Evolutionary conservation across 108 stramenopile genomes (phyloP).

Genomic region (Cyclostephanos tholiformis): DNA sequence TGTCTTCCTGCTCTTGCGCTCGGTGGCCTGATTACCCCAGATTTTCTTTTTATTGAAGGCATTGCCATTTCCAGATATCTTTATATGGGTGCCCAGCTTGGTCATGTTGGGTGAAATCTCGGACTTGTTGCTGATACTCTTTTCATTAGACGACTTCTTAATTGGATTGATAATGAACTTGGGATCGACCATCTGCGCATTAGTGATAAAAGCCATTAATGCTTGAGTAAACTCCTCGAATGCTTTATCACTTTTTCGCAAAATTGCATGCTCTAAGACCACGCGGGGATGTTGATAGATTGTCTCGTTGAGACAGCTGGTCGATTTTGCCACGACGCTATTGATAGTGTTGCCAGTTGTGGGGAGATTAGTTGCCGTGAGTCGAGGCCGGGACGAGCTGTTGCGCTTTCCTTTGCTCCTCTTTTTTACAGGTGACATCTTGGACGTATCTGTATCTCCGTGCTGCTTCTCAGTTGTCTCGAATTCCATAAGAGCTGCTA

Average conservation of each 20-base stretch:
- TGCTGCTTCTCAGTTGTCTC: too few species aligned
- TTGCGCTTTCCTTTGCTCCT: too few species aligned
- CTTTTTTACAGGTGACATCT: too few species aligned
- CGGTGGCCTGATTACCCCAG: not conserved
- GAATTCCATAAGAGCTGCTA: too few species aligned
- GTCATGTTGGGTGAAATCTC: not conserved
- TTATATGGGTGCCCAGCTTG: not conserved
- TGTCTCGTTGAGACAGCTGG: too few species aligned
- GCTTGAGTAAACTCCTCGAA: not conserved
- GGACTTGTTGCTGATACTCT: not conserved
- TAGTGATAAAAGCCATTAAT: not conserved
- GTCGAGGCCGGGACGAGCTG: too few species aligned
- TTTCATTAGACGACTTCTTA: not conserved
- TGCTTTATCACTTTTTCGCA: not conserved
- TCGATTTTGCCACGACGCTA: too few species aligned
- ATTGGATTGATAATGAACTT: not conserved
- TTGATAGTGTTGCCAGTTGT: too few species aligned
- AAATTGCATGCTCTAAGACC: not conserved
- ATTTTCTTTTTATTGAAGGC: not conserved
- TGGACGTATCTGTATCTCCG: too few species aligned
- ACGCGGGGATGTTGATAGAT: too few species aligned
- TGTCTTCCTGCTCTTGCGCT: not conserved
- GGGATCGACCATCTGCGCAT: not conserved
- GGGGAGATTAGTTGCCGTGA: too few species aligned
- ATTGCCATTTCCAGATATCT: not conserved